Conservation (phyloP, 768 basidiomycete genomes). For the Leccinum subgranulosum region DNA sequence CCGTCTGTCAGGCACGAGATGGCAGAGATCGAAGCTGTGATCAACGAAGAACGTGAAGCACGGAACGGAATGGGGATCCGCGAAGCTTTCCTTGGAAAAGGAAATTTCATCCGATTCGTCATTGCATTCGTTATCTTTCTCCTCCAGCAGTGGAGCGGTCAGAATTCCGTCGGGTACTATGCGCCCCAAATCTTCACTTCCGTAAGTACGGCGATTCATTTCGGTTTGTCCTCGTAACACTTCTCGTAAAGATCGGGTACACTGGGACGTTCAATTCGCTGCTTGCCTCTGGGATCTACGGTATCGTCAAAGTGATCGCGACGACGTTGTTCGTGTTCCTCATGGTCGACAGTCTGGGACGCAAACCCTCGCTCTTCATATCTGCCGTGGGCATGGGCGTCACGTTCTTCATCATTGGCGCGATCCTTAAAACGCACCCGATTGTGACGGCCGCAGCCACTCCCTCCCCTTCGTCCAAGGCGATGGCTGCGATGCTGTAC, state of each 20-base stretch:
- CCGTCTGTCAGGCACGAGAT: constrained; percentile 54
- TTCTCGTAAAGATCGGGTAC: constrained; percentile 52
- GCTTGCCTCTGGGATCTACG: constrained; percentile 71
- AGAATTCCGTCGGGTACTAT: constrained; percentile 79
- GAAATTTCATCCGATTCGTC: constrained; percentile 79
- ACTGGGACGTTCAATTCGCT: constrained; percentile 55
- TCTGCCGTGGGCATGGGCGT: constrained; percentile 77
- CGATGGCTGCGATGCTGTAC: constrained; percentile 85
- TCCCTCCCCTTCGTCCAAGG: constrained; percentile 56
- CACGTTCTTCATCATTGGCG: constrained; percentile 81
- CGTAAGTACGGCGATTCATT: constrained; percentile 33
- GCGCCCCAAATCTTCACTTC: constrained; percentile 72
- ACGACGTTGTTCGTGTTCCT: constrained; percentile 66
- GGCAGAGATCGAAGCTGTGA: constrained; percentile 80
- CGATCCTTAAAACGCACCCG: constrained; percentile 77
- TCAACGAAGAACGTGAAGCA: constrained; percentile 67
- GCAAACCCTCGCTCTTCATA: constrained; percentile 67
- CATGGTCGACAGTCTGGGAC: constrained; percentile 64
- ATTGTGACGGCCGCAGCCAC: constrained; percentile 37
- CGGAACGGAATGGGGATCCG: constrained; percentile 61
- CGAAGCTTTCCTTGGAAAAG: constrained; percentile 78
- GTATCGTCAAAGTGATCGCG: constrained; percentile 63
- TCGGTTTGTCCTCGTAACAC: background rate
- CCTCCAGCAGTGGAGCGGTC: constrained; percentile 81
- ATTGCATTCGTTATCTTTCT: constrained; percentile 80